These are phyloP conservation scores for Fonsecaea multimorphosa DNA, from an alignment of 2,329 filamentous ascomycete genomes.

Conservation along the genomic window DNA sequence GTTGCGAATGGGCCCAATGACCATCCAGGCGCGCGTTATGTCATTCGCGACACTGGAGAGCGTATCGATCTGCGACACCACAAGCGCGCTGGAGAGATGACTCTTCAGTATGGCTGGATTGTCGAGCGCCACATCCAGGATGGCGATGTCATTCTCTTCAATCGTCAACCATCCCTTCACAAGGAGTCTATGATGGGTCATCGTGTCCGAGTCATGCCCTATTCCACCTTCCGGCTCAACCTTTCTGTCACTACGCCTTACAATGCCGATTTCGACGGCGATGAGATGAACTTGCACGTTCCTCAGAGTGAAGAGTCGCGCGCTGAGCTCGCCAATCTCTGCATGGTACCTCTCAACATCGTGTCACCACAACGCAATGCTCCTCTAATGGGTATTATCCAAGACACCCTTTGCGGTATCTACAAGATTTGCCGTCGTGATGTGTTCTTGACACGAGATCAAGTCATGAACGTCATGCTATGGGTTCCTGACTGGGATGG, in stretches of 20 bases:
- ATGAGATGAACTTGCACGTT: constrained; percentile 99
- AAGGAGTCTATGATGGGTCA: constrained; percentile 99
- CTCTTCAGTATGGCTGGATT: constrained; percentile 95
- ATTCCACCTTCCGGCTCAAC: constrained; percentile 97
- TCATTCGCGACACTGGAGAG: constrained; percentile 90
- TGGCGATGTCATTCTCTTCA: constrained; percentile 98
- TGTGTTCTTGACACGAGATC: constrained; percentile 84
- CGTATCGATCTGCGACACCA: constrained; percentile 94
- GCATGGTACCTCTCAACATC: constrained; percentile 97
- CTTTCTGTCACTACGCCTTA: constrained; percentile 97
- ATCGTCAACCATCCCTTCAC: constrained; percentile 97
- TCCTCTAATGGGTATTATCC: constrained; percentile 98
- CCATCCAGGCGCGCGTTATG: constrained; percentile 94
- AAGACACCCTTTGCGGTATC: constrained; percentile 93
- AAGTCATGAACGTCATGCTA: constrained; percentile 95
- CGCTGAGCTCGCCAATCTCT: constrained; percentile 90
- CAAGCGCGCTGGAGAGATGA: constrained; percentile 83
- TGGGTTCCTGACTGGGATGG: constrained; percentile 99
- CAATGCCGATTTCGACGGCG: constrained; percentile 99
- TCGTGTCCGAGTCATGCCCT: constrained; percentile 95
- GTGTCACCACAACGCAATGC: constrained; percentile 97
- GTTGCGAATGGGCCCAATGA: constrained; percentile 94
- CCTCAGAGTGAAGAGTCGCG: constrained; percentile 97
- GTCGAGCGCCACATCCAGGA: constrained; percentile 96
- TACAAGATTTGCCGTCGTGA: constrained; percentile 97